Conservation (phyloP, 495 filamentous ascomycete genomes). For the Margaritispora aquatica region DNA sequence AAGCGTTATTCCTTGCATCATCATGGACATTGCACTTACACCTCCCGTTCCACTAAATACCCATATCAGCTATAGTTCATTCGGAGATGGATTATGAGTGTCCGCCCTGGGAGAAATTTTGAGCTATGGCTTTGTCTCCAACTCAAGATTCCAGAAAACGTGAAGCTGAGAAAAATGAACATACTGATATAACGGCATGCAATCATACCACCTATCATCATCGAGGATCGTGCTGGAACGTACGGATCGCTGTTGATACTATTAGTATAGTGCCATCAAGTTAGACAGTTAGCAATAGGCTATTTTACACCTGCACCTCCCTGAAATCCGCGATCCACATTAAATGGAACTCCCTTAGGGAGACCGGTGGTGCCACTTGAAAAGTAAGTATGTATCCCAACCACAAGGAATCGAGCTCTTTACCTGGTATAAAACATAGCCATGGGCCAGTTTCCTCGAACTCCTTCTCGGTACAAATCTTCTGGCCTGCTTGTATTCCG, state of each 20-base stretch:
- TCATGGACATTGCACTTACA: conserved; percentile 37
- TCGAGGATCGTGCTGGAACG: conserved; percentile 33
- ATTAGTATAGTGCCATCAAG: neutral
- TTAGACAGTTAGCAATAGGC: conserved; percentile 49
- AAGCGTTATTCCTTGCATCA: conserved; percentile 53
- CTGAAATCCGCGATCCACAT: conserved; percentile 23
- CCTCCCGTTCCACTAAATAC: conserved; percentile 52
- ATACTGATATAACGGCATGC: conserved; percentile 73
- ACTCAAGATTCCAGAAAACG: neutral
- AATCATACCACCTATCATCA: conserved; percentile 62
- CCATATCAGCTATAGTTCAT: neutral
- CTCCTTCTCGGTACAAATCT: conserved; percentile 39
- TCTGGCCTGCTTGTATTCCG: conserved; percentile 42
- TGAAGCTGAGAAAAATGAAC: neutral
- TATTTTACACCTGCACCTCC: conserved; percentile 36
- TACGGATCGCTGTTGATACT: conserved; percentile 33
- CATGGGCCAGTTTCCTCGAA: conserved; percentile 45
- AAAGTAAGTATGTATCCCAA: neutral
- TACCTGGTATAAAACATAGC: conserved; percentile 62
- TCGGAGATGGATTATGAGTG: neutral
- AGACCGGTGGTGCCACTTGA: conserved; percentile 43
- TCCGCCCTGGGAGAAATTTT: no score
- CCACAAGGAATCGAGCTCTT: neutral
- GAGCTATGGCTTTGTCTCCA: neutral
- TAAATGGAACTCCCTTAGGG: conserved; percentile 39